Base-by-base conservation (phyloP, 2,329 filamentous ascomycete species). In the Seiridium unicorne region DNA sequence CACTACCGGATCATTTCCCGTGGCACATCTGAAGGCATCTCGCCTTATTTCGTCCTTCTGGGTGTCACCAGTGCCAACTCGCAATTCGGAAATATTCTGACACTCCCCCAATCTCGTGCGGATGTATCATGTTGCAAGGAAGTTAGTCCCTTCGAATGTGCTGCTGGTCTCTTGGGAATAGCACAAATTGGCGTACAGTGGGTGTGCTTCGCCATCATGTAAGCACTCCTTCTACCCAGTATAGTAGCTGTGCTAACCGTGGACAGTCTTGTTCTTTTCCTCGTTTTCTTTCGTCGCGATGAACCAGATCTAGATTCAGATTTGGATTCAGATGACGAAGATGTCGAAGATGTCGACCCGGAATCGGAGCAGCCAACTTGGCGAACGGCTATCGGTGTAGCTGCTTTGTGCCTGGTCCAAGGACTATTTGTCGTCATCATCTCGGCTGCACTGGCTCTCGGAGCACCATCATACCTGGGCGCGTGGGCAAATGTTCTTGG, bases 41-140 rank as follows among this genome's bases (percentile, higher is more conserved):
- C 93, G 36, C 94, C 95, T 7, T 95, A 94, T 76, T 99, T 97
- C 72, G 88, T 99, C 64, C 85, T 98, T 2, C 86, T 99, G n/a
- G 95, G 95, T 62, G 92, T 91, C 34, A 94, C 94, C 1, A 96
- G 92, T 6, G 91, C 91, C 68, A 96, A 91, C 56, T 91, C 90
- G 53, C 90, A 91, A 34, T 92, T 99, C 69, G 92, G 91, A 64
- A 98, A 98, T 72, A 97, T 99, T 71, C 80, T 98, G 57, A 89
- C 92, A 0, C 85, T 97, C 11, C 91, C 92, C n/a, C 85, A 88
- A 61, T 97, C 92, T 60, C 86, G 91, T 40, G 83, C 87, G 60
- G 93, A 97, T 72, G 89, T 97, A 62, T 85, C 84, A 58, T 99
- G 95, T 76, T 99, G 95, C 76, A 89, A 83, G 68, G 86, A 92